Conservation (phyloP, 208 protist species). For the Tritrichomonas musculus region DNA sequence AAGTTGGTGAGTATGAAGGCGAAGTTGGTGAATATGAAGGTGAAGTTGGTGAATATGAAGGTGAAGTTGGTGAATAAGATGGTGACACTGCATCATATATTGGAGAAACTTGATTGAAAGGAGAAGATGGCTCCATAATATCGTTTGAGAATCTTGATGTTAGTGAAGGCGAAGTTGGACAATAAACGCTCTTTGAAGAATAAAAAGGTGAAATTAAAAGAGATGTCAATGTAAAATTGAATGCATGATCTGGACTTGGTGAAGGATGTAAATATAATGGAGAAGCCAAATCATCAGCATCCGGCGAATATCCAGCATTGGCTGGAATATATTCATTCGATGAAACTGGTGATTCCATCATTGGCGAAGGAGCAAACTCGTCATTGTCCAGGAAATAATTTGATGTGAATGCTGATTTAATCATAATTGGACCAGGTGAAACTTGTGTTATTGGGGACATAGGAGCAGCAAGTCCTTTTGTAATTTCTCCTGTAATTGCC, state of each 20-base stretch:
- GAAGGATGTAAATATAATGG: conserved; percentile 54
- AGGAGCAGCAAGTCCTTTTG: too few species aligned
- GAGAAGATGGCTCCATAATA: conserved; percentile 56
- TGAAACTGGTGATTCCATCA: conserved; percentile 45
- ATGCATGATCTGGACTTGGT: conserved; percentile 49
- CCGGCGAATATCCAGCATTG: conserved; percentile 35
- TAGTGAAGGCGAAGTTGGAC: conserved; percentile 51
- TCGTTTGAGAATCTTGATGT: conserved; percentile 52
- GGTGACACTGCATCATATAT: conserved; percentile 64
- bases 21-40: conserved; percentile 62
- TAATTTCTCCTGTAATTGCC: too few species aligned
- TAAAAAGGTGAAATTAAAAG: conserved; percentile 42
- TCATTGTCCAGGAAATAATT: too few species aligned
- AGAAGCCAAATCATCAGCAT: conserved; percentile 41
- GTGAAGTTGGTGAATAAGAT: conserved; percentile 58
- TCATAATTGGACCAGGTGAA: conserved; percentile 35
- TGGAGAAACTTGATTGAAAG: conserved; percentile 56
- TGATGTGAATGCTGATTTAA: too few species aligned
- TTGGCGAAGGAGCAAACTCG: conserved; percentile 37
- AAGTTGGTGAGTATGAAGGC: conserved; percentile 59
- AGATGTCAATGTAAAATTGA: conserved; percentile 51
- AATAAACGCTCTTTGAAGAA: conserved; percentile 46
- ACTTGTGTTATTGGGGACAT: too few species aligned
- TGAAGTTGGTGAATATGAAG: conserved; percentile 57
- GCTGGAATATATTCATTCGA: neutral